Evolutionary conservation across 192 early-diverging fungal species (phyloP).

Genomic region (Podila epigama): DNA sequence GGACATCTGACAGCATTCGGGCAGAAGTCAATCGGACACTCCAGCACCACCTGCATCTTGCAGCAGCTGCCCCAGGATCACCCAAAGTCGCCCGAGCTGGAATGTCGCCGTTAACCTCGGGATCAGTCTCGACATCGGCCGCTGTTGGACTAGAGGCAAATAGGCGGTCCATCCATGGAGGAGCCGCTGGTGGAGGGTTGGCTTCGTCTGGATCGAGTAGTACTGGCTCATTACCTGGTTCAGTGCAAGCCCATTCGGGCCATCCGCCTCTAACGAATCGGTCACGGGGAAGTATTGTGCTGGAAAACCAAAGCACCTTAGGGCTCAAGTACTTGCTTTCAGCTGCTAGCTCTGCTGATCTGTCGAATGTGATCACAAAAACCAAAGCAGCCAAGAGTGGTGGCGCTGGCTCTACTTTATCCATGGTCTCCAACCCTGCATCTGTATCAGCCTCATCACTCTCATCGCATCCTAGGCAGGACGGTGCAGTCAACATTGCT

Average conservation of each 20-base stretch:
- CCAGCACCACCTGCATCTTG: not conserved
- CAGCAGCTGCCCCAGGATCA: not conserved
- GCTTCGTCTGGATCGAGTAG: not conserved
- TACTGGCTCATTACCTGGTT: not conserved
- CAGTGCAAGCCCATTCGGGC: not conserved
- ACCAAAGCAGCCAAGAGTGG: constrained; percentile 17
- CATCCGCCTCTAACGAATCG: not conserved
- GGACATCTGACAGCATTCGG: constrained; percentile 1
- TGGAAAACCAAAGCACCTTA: constrained; percentile 16
- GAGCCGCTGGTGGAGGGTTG: not conserved
- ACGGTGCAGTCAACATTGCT: not conserved
- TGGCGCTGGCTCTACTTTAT: not conserved
- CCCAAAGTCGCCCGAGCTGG: not conserved
- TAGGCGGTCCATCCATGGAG: not conserved
- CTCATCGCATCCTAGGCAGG: not conserved
- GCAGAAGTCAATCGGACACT: not conserved
- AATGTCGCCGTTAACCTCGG: not conserved
- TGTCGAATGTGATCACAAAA: constrained; percentile 41
- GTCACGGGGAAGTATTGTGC: not conserved
- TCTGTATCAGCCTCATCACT: not conserved
- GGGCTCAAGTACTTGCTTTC: constrained; percentile 39
- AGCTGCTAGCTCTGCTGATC: constrained; percentile 36
- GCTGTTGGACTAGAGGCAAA: not conserved
- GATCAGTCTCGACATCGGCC: constrained; percentile 1
- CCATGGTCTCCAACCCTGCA: not conserved